Evolutionary conservation across 768 basidiomycete genomes (phyloP), one percentile per base, ranked within the genome.

Genomic region (Glaciozyma antarctica): DNA sequence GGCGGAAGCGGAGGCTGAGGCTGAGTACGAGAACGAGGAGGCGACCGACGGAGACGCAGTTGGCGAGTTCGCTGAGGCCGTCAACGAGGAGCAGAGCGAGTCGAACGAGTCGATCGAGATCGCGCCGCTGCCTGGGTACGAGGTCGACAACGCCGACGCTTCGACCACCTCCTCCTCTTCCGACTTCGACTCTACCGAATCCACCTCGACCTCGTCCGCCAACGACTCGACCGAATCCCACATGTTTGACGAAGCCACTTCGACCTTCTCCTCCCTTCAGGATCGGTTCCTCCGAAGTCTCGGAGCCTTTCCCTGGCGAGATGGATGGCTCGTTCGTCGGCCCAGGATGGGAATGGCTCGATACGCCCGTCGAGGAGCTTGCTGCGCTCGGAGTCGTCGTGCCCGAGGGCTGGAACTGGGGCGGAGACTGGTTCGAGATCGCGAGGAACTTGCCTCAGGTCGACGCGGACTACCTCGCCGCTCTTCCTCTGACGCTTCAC

Each of bases 351-450:
- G 41, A 43, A 13, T 58, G 57, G 57, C 57, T 58, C 43, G 57
- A 58, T 22, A 24, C 28, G n/a, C 24, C 21, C 57, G n/a, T 12
- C 5, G 16, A 24, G 6, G 41, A 66, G n/a, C 59, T 43, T 1
- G 3, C 21, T 10, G 1, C 16, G 26, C 63, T 70, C 24, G 65
- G 63, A 24, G 22, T 73, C 34, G 59, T 59, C 17, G 61, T 68
- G 1, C 70, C 70, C 2, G 43, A 38, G 1, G 66, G 64, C 2
- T 66, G 63, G 64, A 61, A 68, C 16, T 71, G 70, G 70, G 70
- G 70, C 5, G 30, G 45, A 22, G 52, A 61, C 26, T 62, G 67
- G 55, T 71, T 67, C 22, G 64, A 68, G 41, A 52, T 71, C n/a
- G 70, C 70, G 56, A 30, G 66, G 15, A 58, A 61, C 30, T 24